Base-by-base conservation (phyloP, 1,284 basidiomycete species). In the Cryptococcus sp. region DNA sequence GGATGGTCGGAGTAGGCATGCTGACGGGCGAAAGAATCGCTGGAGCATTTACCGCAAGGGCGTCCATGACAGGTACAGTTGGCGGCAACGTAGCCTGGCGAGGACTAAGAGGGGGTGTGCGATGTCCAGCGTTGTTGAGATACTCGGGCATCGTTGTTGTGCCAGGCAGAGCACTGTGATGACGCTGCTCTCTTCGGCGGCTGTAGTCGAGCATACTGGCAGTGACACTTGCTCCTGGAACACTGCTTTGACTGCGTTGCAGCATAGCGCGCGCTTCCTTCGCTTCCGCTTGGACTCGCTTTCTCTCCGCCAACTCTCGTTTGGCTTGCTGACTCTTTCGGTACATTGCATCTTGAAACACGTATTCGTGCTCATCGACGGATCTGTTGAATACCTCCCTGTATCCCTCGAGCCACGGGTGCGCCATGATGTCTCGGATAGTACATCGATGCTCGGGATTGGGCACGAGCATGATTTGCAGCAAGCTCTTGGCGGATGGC, bases 381-480 rank as follows among this genome's bases (percentile, higher is more conserved):
- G 80, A 81, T 63, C 83, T 86, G 26, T 84, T 81, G 78, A 96
- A 95, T 15, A 83, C 74, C 45, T 82, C 78, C 0, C 81, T 81
- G 63, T 89, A 89, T 1, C 84, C 81, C 0, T 79, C 79, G n/a
- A 95, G 81, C 93, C 93, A 96, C 4, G 84, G 82, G 72, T 95
- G 93, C 15, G 76, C 80, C 88, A 93, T 93, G 65, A 96, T 87
- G 3, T 83, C 80, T 11, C 82, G 80, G 43, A 95, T 82, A 62
- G 86, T 86, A 44, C 89, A 88, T 52, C 93, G 87, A 46, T 84
- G 83, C 20, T 82, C 80, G 2, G 89, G 87, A 76, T 91, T 86
- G 50, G 87, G 90, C 2, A 95, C 91, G 40, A 96, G 86, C 93
- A 96, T 96, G 73, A 87, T 84, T 49, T 85, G 81, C 11, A 89